Percentiles rank a stretch among this genome's conserved stretches.
Evolutionary conservation across 1,284 basidiomycete genomes (phyloP).

Genomic region (Malassezia obtusa): DNA sequence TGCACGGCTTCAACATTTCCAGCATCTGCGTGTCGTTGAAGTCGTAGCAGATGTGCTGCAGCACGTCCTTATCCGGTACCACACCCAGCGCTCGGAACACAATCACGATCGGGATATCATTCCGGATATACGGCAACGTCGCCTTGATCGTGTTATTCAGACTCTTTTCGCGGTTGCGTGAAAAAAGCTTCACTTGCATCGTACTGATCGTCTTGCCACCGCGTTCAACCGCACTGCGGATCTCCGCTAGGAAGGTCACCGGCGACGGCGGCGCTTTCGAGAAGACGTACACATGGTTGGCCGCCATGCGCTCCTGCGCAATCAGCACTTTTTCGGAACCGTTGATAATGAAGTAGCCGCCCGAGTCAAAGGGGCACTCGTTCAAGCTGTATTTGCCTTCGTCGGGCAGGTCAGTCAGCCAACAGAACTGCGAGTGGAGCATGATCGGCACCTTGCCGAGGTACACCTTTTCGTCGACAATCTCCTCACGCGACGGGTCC

Average conservation of each 20-base stretch:
- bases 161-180: slow-evolving; percentile 73
- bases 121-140: slow-evolving; percentile 93
- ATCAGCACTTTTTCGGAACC: slow-evolving; percentile 99
- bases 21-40: slow-evolving; percentile 89
- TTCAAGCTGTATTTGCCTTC: slow-evolving; percentile 78
- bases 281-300: slow-evolving; percentile 98
- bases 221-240: slow-evolving; percentile 93
- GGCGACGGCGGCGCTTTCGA: slow-evolving; percentile 94
- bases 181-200: slow-evolving; percentile 96
- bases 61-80: slow-evolving; percentile 91
- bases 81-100: slow-evolving; percentile 97
- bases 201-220: slow-evolving; percentile 97
- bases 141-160: slow-evolving; percentile 85
- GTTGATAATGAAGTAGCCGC: slow-evolving; percentile 99
- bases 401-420: slow-evolving; percentile 69
- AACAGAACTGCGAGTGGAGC: slow-evolving; percentile 91
- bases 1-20: slow-evolving; percentile 96
- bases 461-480: slow-evolving; percentile 67
- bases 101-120: slow-evolving; percentile 97
- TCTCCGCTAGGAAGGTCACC: slow-evolving; percentile 90
- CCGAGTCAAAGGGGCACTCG: slow-evolving; percentile 88
- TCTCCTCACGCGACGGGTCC: slow-evolving; percentile 56
- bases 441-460: slow-evolving; percentile 98
- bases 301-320: slow-evolving; percentile 98
- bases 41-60: slow-evolving; percentile 98